Evolutionary conservation across 2,329 filamentous ascomycete species (phyloP).

Genomic region (Ilyonectria sp.): DNA sequence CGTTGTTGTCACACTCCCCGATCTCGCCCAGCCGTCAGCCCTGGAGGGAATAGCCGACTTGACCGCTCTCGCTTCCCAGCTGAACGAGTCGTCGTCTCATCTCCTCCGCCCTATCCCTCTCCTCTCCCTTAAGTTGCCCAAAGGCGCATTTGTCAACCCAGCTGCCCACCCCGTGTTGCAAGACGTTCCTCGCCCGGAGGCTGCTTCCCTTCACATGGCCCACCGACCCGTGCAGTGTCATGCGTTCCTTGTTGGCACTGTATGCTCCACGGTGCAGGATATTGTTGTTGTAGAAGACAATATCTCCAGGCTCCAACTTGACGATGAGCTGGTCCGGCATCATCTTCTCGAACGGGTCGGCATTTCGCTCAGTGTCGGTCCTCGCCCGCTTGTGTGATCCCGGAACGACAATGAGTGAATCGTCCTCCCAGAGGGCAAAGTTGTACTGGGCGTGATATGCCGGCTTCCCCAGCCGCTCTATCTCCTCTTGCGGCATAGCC

Average conservation of each 20-base stretch:
- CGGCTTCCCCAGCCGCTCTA: constrained; percentile 69
- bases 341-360: constrained; percentile 73
- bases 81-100: constrained; percentile 76
- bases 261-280: constrained; percentile 84
- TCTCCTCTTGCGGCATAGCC: constrained; percentile 77
- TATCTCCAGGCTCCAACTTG: constrained; percentile 79
- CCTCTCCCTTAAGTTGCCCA: constrained; percentile 58
- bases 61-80: constrained; percentile 72
- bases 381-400: constrained; percentile 81
- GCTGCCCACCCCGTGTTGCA: constrained; percentile 80
- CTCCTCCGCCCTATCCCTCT: constrained; percentile 67
- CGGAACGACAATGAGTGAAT: constrained; percentile 81
- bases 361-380: constrained; percentile 78
- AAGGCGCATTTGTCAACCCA: constrained; percentile 77
- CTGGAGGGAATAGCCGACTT: constrained; percentile 75
- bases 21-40: constrained; percentile 55
- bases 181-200: constrained; percentile 77
- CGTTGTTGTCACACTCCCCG: constrained; percentile 7
- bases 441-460: constrained; percentile 91
- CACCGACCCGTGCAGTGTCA: constrained; percentile 82
- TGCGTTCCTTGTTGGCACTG: constrained; percentile 69
- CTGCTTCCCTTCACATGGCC: constrained; percentile 70
- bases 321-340: constrained; percentile 78
- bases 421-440: constrained; percentile 83
- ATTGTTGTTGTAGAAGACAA: constrained; percentile 92